Evolutionary conservation across 768 basidiomycete genomes (phyloP).

Genomic region (Daedaleopsis sinensis): DNA sequence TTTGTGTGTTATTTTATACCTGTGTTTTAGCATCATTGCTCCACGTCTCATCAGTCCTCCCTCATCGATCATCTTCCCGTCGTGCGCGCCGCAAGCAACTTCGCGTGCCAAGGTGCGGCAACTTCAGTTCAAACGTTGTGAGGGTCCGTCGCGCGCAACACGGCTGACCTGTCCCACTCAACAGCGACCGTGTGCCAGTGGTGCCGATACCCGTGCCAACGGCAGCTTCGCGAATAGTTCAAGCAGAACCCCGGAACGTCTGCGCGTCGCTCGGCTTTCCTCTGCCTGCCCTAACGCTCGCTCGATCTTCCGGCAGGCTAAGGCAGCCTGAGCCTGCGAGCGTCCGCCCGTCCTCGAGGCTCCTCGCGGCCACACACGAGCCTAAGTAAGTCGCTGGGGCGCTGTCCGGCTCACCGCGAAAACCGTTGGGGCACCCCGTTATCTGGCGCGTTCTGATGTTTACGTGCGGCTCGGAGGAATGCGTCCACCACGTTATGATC

Average conservation of each 20-base stretch:
- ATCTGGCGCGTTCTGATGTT: neutral
- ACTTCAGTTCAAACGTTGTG: too few relatives aligned
- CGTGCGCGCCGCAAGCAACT: too few relatives aligned
- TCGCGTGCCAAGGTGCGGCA: too few relatives aligned
- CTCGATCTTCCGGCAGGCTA: neutral
- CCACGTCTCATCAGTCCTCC: neutral
- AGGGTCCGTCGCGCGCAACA: too few relatives aligned
- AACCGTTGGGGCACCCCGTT: neutral
- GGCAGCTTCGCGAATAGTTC: too few relatives aligned
- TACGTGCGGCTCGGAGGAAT: neutral
- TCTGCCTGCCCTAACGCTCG: neutral
- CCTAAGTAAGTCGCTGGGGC: too few relatives aligned
- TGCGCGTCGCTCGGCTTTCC: neutral
- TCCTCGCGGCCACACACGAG: neutral
- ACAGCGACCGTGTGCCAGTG: too few relatives aligned
- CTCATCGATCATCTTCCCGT: neutral
- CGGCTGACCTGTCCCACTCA: too few relatives aligned
- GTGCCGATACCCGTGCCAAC: too few relatives aligned
- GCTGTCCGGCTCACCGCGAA: neutral
- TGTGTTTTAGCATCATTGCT: slow-evolving; percentile 5
- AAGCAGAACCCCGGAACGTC: neutral
- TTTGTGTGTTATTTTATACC: slow-evolving; percentile 14
- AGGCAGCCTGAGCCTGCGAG: neutral
- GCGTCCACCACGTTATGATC: slow-evolving; percentile 1
- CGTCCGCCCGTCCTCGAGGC: neutral